Percentiles rank a stretch among this genome's conserved stretches.
Conservation (phyloP, 495 filamentous ascomycete genomes). For the Penicillium pulvis region DNA sequence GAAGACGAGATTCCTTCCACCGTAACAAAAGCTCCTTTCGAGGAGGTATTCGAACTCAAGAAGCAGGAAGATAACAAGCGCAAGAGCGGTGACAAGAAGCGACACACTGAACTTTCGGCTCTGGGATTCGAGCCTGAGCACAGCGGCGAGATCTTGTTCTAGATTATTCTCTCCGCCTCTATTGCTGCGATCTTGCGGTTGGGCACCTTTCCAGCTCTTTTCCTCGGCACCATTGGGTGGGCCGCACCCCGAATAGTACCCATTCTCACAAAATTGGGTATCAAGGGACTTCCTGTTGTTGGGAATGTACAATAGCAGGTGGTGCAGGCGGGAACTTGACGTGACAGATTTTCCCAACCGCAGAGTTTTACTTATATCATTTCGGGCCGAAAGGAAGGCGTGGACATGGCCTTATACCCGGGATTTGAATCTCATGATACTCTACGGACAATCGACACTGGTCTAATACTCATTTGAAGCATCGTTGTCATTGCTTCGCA, state of each 20-base stretch:
- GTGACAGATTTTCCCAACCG: not conserved
- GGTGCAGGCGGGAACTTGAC: not conserved
- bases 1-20: conserved; percentile 83
- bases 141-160: conserved; percentile 72
- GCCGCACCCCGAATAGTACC: not conserved
- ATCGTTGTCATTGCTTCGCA: conserved; percentile 2
- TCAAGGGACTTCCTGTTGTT: not conserved
- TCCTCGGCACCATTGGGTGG: not conserved
- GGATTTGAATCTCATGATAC: not conserved
- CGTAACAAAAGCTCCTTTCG: conserved; percentile 64
- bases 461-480: not conserved
- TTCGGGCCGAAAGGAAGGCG: not conserved
- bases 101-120: conserved; percentile 64
- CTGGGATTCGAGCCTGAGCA: conserved; percentile 90
- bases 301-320: conserved; percentile 3
- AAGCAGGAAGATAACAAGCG: conserved; percentile 67
- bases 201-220: not conserved
- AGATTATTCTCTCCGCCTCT: conserved; percentile 16
- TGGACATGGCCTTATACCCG: not conserved
- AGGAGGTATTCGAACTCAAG: conserved; percentile 70
- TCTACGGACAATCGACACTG: not conserved
- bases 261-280: not conserved
- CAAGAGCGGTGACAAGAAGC: conserved; percentile 71
- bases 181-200: not conserved
- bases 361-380: not conserved